phyloP scores from a whole-genome alignment of 139 green algal genomes.

The Haematococcus lacustris region DNA sequence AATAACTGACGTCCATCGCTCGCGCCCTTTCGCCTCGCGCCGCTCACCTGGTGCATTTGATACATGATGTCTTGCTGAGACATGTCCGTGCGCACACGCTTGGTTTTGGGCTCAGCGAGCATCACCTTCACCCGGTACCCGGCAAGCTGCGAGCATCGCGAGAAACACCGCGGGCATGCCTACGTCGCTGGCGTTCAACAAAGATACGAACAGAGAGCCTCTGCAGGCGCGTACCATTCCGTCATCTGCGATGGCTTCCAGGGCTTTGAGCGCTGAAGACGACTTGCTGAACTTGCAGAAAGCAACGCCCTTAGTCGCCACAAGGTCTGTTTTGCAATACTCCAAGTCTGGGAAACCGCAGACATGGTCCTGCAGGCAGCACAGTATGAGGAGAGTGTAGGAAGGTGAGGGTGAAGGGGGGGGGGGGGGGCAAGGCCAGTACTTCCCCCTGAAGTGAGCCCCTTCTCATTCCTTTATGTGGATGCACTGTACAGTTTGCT shows the following conservation, averaged over 20 bases:
- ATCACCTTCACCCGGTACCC: constrained; percentile 89
- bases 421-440: neutral
- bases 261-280: constrained; percentile 60
- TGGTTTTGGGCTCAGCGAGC: constrained; percentile 84
- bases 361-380: constrained; percentile 68
- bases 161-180: neutral
- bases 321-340: constrained; percentile 90
- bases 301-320: constrained; percentile 76
- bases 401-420: too few relatives aligned
- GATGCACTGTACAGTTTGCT: too few relatives aligned
- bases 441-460: neutral
- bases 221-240: constrained; percentile 42
- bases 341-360: constrained; percentile 61
- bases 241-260: constrained; percentile 60
- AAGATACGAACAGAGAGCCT: too few relatives aligned
- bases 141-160: constrained; percentile 39
- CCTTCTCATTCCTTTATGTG: too few relatives aligned
- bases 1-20: too few relatives aligned
- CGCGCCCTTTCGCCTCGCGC: too few relatives aligned
- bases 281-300: constrained; percentile 82
- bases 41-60: constrained; percentile 13
- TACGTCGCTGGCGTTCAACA: too few relatives aligned
- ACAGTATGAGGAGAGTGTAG: neutral
- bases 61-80: constrained; percentile 14
- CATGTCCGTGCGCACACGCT: constrained; percentile 36